phyloP scores from a whole-genome alignment of 768 basidiomycete species.

The Suillus spraguei region DNA sequence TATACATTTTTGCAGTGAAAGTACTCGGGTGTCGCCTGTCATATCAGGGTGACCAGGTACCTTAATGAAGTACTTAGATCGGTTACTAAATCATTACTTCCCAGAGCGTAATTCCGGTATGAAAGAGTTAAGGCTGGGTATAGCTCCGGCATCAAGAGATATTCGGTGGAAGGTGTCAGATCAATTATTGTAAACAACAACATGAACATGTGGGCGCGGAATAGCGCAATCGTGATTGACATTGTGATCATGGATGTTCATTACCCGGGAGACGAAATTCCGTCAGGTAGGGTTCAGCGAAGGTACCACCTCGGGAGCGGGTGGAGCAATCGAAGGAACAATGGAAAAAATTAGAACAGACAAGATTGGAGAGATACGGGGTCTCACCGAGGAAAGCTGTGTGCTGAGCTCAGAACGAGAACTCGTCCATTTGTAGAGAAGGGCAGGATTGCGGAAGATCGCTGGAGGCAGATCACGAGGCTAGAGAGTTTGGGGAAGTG shows the following conservation, averaged over 20 bases:
- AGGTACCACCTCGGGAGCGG: slow-evolving; percentile 14
- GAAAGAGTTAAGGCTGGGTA: slow-evolving; percentile 31
- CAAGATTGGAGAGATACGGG: slow-evolving; percentile 16
- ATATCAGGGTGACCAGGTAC: slow-evolving; percentile 38
- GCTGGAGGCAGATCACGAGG: slow-evolving; percentile 14
- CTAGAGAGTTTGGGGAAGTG: slow-evolving; percentile 22
- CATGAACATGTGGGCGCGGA: slow-evolving; percentile 17
- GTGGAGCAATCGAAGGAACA: slow-evolving; percentile 14
- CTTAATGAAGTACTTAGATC: slow-evolving; percentile 34
- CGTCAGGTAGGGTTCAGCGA: slow-evolving; percentile 24
- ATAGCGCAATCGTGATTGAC: slow-evolving; percentile 9
- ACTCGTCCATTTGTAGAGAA: slow-evolving; percentile 15
- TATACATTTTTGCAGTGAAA: slow-evolving; percentile 35
- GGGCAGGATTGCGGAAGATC: slow-evolving; percentile 15
- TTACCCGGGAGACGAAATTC: slow-evolving; percentile 29
- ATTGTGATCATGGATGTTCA: slow-evolving; percentile 14
- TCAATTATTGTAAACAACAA: slow-evolving; percentile 22
- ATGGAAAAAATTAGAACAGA: slow-evolving; percentile 25
- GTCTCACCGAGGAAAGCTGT: slow-evolving; percentile 25
- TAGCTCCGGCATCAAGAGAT: slow-evolving; percentile 33
- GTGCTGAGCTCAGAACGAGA: slow-evolving; percentile 14
- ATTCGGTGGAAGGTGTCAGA: slow-evolving; percentile 27
- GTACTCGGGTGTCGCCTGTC: slow-evolving; percentile 38
- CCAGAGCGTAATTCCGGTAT: slow-evolving; percentile 37
- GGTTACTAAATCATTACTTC: slow-evolving; percentile 42